A percentile compares a stretch with the other conserved stretches of the same genome.
Conservation (phyloP, 2,329 filamentous ascomycete species). For the Elsinoe perseae region DNA sequence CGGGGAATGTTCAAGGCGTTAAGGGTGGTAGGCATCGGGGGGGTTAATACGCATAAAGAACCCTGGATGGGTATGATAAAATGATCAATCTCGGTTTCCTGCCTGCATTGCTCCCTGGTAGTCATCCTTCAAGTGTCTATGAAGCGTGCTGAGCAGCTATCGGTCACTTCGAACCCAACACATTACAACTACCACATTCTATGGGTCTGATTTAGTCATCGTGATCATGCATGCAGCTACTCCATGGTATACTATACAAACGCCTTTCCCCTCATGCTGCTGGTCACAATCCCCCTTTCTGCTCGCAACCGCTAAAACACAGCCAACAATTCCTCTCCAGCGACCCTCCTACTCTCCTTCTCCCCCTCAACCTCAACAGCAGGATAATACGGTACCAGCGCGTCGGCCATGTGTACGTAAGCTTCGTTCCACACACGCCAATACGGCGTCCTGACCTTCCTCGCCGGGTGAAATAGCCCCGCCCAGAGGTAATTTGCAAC, state of each 20-base stretch:
- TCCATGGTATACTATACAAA: not conserved
- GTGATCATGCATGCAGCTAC: not conserved
- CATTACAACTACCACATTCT: not conserved
- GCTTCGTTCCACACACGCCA: conserved; percentile 97
- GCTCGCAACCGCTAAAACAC: conserved; percentile 15
- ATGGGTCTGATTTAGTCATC: too few species aligned
- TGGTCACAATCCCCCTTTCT: not conserved
- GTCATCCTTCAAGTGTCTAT: too few species aligned
- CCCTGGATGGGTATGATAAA: not conserved
- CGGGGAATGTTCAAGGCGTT: not conserved
- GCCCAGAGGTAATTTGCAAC: conserved; percentile 99
- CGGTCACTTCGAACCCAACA: not conserved
- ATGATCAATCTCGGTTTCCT: not conserved
- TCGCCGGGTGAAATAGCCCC: conserved; percentile 89
- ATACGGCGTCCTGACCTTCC: conserved; percentile 90
- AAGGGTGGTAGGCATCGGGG: not conserved
- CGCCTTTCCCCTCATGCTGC: not conserved
- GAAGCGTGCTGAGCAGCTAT: too few species aligned
- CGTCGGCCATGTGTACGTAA: conserved; percentile 86
- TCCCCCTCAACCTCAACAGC: conserved; percentile 73
- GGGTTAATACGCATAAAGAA: not conserved
- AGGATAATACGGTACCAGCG: conserved; percentile 95
- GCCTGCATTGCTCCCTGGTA: too few species aligned
- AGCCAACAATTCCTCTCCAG: conserved; percentile 53
- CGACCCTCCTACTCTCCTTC: conserved; percentile 44